These are phyloP conservation scores for Lasiosphaeriaceae sp. DNA, from an alignment of 495 filamentous ascomycete species.

Conservation along the genomic window DNA sequence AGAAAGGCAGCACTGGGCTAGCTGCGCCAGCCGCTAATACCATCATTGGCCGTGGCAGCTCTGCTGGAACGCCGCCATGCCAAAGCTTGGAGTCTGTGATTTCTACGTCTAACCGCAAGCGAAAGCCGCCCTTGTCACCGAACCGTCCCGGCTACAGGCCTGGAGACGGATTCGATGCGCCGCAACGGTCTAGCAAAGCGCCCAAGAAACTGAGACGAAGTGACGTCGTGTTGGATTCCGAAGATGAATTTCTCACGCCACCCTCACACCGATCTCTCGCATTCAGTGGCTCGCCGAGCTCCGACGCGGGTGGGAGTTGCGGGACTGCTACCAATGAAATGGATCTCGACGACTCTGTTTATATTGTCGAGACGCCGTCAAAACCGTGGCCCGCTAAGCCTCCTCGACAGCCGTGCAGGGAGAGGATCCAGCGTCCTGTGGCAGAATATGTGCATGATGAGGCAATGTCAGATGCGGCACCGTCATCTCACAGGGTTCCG, in stretches of 20 bases:
- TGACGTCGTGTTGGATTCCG: slow-evolving; percentile 45
- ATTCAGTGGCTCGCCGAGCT: neutral
- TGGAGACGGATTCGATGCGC: neutral
- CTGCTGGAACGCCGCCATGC: neutral
- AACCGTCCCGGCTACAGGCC: neutral
- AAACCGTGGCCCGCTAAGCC: neutral
- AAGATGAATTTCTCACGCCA: slow-evolving; percentile 41
- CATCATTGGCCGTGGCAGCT: neutral
- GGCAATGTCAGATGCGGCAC: neutral
- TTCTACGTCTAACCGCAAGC: slow-evolving; percentile 1
- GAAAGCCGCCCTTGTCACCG: slow-evolving; percentile 16
- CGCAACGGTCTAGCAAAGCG: slow-evolving; percentile 4
- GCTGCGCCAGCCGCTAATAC: neutral
- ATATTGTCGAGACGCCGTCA: neutral
- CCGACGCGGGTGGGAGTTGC: neutral
- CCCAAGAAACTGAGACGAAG: slow-evolving; percentile 14
- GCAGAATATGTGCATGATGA: neutral
- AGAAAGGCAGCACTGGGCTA: neutral
- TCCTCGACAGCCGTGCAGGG: neutral
- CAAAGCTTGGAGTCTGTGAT: neutral
- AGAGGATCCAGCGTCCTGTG: neutral
- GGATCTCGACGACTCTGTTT: slow-evolving; percentile 10
- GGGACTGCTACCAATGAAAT: slow-evolving; percentile 8
- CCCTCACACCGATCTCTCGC: slow-evolving; percentile 17
- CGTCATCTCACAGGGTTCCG: neutral